Percentiles rank a stretch among this genome's conserved stretches.
Evolutionary conservation across 2,329 filamentous ascomycete species (phyloP).

Genomic region (Fusarium citri): DNA sequence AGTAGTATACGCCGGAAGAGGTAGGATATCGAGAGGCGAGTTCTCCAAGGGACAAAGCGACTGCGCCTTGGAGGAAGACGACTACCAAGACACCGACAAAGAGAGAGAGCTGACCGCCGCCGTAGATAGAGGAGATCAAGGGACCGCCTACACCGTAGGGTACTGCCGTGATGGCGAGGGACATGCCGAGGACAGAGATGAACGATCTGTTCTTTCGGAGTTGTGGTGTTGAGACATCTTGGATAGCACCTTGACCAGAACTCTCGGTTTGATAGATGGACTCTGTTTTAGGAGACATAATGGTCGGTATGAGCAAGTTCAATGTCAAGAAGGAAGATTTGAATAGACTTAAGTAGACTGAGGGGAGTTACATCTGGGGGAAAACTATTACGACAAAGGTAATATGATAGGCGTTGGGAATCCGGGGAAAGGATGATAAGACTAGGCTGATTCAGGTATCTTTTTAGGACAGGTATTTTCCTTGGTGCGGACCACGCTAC

Average conservation of each 20-base stretch:
- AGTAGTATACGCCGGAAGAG: not conserved
- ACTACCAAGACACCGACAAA: conserved; percentile 1
- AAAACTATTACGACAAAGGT: not conserved
- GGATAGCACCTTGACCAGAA: not conserved
- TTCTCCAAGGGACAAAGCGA: not conserved
- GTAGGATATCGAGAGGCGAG: conserved; percentile 5
- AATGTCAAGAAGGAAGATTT: too few relatives aligned
- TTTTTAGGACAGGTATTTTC: not conserved
- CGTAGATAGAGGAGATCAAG: not conserved
- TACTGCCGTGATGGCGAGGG: not conserved
- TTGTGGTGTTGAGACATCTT: not conserved
- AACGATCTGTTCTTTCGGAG: conserved; percentile 8
- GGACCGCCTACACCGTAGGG: not conserved
- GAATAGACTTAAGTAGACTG: too few relatives aligned
- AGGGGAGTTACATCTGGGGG: not conserved
- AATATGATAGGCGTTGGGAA: not conserved
- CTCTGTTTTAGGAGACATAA: not conserved
- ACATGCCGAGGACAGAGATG: not conserved
- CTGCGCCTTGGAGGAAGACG: not conserved
- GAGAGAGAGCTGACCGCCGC: not conserved
- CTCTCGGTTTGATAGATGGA: not conserved
- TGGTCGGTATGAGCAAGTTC: too few relatives aligned
- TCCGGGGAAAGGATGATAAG: not conserved
- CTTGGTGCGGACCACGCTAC: not conserved
- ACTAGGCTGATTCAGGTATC: not conserved